Evolutionary conservation across 768 basidiomycete genomes (phyloP), one percentile per base, ranked within the genome.

Genomic region (Mycena capillaripes): DNA sequence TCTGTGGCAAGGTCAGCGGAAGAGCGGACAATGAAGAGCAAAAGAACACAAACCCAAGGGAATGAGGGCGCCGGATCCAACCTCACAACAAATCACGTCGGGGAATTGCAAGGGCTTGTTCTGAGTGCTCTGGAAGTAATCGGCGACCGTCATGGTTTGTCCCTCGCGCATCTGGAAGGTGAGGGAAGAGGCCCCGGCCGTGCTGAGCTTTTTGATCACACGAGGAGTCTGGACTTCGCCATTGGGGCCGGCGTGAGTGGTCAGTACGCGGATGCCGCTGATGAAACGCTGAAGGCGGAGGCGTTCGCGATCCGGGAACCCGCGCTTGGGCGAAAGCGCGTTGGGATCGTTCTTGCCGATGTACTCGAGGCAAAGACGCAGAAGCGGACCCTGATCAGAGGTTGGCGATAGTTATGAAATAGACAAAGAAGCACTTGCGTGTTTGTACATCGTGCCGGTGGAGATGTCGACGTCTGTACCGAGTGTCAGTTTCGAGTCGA

Each of bases 401-500:
- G 44, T 61, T 30, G 34, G 21, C 29, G 3, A 19, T 34, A 25
- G 3, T 7, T 23, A 46, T 36, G 12, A 10, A 30, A 16, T 11
- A 19, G 16, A 2, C 2, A 12, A 32, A 2, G 5, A 12, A 30
- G 21, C 3, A 29, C 27, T 30, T 32, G 30, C 90, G 0, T 83
- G 77, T 74, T 89, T 90, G 78, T 91, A 95, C 91, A 95, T 93
- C 29, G 78, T 88, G 87, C 91, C 90, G 0, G 90, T 90, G 16
- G 86, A 86, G 68, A 91, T 91, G 68, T 91, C 90, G 73, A 91
- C 84, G 65, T 91, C 38, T 38, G 2, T 38, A 16, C 9, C 38
- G 16, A n/a, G n/a, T n/a, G 38, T 38, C 38, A 38, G 16, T 38
- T 10, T 11, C 11, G 16, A 38, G 16, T 11, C 4, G 16, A 38